Conservation (phyloP, 257 asterid genomes). For the Handroanthus guayacan region DNA sequence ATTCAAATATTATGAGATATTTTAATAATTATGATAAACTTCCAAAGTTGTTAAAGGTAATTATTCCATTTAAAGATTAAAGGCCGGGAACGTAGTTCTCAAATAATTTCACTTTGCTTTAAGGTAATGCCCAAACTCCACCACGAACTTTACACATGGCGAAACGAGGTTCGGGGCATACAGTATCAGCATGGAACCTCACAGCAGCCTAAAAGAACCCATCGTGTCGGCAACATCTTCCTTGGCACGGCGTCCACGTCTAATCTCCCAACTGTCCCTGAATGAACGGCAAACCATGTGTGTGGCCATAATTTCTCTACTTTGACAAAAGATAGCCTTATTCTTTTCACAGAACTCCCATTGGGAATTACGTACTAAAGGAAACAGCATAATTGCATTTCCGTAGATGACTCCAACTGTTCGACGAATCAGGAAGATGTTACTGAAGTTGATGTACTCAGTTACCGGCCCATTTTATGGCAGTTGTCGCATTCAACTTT, state of each 20-base stretch:
- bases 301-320: neutral
- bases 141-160: conserved; percentile 17
- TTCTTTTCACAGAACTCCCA: neutral
- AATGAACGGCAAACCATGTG: neutral
- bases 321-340: conserved; percentile 19
- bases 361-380: neutral
- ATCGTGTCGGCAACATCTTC: conserved; percentile 33
- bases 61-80: too few relatives aligned
- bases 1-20: too few relatives aligned
- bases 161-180: conserved; percentile 10
- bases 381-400: neutral
- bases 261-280: neutral
- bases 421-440: neutral
- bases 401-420: neutral
- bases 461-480: neutral
- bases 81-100: too few relatives aligned
- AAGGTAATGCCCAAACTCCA: too few relatives aligned
- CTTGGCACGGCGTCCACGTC: neutral
- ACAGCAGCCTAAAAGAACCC: conserved; percentile 19
- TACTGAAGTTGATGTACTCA: neutral
- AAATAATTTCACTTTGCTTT: too few relatives aligned
- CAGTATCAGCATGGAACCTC: conserved; percentile 27
- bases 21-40: too few relatives aligned
- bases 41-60: too few relatives aligned
- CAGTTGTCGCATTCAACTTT: conserved; percentile 1